Percentiles rank a stretch among this genome's conserved stretches.
Conservation (phyloP, 805 yeast genomes). For the Metschnikowia amazonensis region DNA sequence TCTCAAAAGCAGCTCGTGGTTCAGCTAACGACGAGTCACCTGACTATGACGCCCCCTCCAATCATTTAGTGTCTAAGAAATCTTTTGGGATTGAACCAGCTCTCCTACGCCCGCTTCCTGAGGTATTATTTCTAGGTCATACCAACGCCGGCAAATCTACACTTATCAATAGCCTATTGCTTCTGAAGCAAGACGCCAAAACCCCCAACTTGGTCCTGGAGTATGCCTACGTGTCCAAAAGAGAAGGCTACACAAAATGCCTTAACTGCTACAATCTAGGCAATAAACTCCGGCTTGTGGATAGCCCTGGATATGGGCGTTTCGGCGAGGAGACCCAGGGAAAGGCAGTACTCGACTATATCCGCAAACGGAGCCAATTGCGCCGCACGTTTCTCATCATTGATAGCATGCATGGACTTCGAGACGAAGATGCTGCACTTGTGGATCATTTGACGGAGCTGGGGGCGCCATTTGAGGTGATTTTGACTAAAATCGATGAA, state of each 20-base stretch:
- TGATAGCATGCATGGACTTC: conserved; percentile 58
- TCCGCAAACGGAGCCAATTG: conserved; percentile 51
- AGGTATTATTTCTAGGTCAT: conserved; percentile 71
- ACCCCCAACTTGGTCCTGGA: conserved; percentile 23
- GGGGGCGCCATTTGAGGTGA: conserved; percentile 69
- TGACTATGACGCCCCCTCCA: too few relatives aligned
- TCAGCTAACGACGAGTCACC: too few relatives aligned
- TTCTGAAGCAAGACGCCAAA: conserved; percentile 31
- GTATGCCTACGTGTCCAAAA: conserved; percentile 52
- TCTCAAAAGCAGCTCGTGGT: conserved; percentile 21
- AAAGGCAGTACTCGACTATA: conserved; percentile 57
- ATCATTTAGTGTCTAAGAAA: not conserved
- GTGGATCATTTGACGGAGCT: conserved; percentile 45
- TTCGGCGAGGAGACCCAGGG: conserved; percentile 70
- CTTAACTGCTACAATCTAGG: conserved; percentile 71
- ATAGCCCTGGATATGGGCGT: conserved; percentile 88
- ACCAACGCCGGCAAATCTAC: conserved; percentile 89
- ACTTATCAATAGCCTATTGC: conserved; percentile 57
- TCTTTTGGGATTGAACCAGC: conserved; percentile 35
- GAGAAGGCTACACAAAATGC: conserved; percentile 59
- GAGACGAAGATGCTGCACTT: conserved; percentile 51
- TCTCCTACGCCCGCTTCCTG: conserved; percentile 49
- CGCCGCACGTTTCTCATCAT: conserved; percentile 58
- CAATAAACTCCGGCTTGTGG: conserved; percentile 62
- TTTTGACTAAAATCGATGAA: conserved; percentile 74